These are phyloP conservation scores for Neurospora sp. DNA, from an alignment of 495 filamentous ascomycete genomes.

Conservation along the genomic window DNA sequence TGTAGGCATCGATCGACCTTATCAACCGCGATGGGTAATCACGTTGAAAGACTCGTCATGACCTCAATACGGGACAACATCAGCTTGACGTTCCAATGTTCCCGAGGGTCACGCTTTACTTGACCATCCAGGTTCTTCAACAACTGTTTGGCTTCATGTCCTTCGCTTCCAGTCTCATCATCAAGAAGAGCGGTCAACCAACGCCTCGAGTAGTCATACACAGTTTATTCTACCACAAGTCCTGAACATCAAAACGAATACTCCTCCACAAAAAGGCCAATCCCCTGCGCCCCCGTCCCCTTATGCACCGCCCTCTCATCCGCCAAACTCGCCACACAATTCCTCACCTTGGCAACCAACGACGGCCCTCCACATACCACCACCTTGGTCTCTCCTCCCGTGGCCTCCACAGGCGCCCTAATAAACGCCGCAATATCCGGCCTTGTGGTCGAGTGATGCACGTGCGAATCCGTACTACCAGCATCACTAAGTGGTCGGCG, in stretches of 20 bases:
- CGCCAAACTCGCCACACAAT: slow-evolving; percentile 57
- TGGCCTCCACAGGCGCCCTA: slow-evolving; percentile 51
- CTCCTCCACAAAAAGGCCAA: slow-evolving; percentile 42
- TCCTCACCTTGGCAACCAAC: slow-evolving; percentile 54
- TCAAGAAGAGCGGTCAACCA: no score
- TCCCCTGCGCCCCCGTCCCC: slow-evolving; percentile 78
- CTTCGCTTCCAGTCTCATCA: no score
- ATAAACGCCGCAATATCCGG: slow-evolving; percentile 38
- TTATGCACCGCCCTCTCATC: slow-evolving; percentile 88
- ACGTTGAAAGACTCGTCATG: no score
- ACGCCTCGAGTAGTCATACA: no score
- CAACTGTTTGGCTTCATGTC: no score
- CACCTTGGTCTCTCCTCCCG: slow-evolving; percentile 72
- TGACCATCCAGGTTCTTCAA: no score
- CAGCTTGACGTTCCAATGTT: no score
- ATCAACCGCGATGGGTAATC: no score
- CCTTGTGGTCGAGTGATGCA: slow-evolving; percentile 27
- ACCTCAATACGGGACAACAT: no score
- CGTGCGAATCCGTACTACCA: slow-evolving; percentile 27
- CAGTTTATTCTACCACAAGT: no score
- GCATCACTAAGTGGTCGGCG: slow-evolving; percentile 12
- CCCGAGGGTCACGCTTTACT: no score
- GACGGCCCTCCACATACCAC: slow-evolving; percentile 70
- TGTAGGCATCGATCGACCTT: no score
- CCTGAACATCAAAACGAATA: slow-evolving; percentile 28